Evolutionary conservation across 2,329 filamentous ascomycete genomes (phyloP).

Genomic region (Cladophialophora carrionii): DNA sequence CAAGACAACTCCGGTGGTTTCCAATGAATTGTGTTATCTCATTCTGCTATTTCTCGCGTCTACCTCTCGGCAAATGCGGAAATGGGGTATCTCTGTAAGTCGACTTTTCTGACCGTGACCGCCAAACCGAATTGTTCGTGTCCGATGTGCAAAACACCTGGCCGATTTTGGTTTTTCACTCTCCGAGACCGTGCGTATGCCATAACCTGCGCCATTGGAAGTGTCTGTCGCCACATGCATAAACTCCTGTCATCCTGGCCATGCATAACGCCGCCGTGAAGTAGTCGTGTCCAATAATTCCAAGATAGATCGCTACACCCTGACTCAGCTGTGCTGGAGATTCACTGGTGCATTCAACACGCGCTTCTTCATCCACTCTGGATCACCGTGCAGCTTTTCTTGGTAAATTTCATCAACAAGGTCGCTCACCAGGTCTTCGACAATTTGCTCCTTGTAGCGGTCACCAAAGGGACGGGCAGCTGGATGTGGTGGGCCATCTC

Average conservation of each 20-base stretch:
- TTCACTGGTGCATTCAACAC: constrained; percentile 34
- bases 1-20: background rate
- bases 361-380: constrained; percentile 37
- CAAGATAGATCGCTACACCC: background rate
- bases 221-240: background rate
- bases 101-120: constrained; percentile 21
- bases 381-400: constrained; percentile 51
- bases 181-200: background rate
- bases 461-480: constrained; percentile 66
- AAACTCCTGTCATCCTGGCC: constrained; percentile 1
- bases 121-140: constrained; percentile 8
- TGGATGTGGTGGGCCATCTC: constrained; percentile 42
- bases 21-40: constrained; percentile 10
- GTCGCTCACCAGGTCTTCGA: constrained; percentile 90
- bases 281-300: constrained; percentile 6
- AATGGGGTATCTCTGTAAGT: constrained; percentile 27
- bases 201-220: constrained; percentile 14
- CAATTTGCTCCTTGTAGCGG: constrained; percentile 88
- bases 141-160: constrained; percentile 3
- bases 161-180: background rate
- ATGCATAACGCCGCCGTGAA: background rate
- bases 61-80: constrained; percentile 10
- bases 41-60: constrained; percentile 26
- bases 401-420: constrained; percentile 79
- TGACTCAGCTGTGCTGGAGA: constrained; percentile 28